Base-by-base conservation (phyloP, 2,329 filamentous ascomycete genomes). In the Phyllosticta citrichinensis region DNA sequence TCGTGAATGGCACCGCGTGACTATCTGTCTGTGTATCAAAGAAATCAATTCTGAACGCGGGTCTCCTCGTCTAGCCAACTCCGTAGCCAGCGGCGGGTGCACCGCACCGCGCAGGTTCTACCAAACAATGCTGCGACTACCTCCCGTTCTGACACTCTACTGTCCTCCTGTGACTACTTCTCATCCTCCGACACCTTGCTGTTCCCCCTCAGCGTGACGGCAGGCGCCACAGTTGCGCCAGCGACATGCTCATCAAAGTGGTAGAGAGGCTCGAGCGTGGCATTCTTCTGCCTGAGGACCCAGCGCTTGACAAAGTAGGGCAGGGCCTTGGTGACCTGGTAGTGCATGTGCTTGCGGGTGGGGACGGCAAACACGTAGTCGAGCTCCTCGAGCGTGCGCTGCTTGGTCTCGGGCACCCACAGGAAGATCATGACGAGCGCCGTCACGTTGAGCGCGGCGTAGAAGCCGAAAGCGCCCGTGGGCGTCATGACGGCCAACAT, bases 401-500 rank as follows among this genome's bases (percentile, higher is more conserved):
- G 75, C 66, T 79, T 79, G 55, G 77, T 79, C 65, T 79, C 77
- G 27, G 75, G 74, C 33, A 79, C 72, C 68, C 80, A 82, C 51
- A 87, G 74, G 74, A 86, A 86, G 64, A 87, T 87, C 76, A 88
- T 81, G 24, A 83, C 62, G 17, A 87, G 76, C 0, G 84, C 85
- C 2, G 82, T 67, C 3, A 86, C 65, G 64, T 88, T 88, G 8
- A 87, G 73, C 0, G 74, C 82, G 2, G 76, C 79, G 62, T 87
- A 87, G 68, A 87, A 84, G 2, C 82, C 79, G 65, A 87, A 86
- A 1, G 83, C 81, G 6, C 81, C 81, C 2, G 77, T 77, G 0
- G 79, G 73, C 8, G 73, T 78, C 70, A 84, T 76, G 5, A 74
- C 78, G 11, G 70, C 70, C 12, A 86, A 71, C 73, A 86, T 80